Evolutionary conservation across 306 rosid genomes (phyloP).

Genomic region (Gynostemma pentaphyllum): DNA sequence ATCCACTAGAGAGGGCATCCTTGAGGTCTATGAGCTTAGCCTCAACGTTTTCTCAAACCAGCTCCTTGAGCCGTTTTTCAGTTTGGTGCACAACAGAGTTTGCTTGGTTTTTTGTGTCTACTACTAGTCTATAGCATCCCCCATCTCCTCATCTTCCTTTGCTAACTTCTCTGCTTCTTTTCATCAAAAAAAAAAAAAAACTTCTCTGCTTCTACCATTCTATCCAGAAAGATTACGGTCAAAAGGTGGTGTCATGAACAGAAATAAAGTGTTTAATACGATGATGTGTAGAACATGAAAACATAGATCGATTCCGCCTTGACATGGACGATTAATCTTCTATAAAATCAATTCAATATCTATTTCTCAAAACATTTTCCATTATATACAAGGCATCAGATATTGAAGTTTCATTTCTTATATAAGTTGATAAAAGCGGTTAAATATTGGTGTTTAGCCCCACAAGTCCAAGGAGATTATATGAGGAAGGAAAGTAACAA

Average conservation of each 20-base stretch:
- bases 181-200: too few species aligned
- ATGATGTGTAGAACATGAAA: neutral
- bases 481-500: too few species aligned
- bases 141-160: constrained; percentile 74
- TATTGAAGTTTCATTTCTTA: too few species aligned
- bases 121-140: constrained; percentile 68
- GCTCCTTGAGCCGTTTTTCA: constrained; percentile 65
- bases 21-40: constrained; percentile 58
- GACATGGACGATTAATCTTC: neutral
- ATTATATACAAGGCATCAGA: too few species aligned
- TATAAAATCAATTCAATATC: too few species aligned
- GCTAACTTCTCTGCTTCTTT: constrained; percentile 65
- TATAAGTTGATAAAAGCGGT: too few species aligned
- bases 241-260: neutral
- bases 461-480: too few species aligned
- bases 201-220: too few species aligned
- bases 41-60: constrained; percentile 61
- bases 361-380: too few species aligned
- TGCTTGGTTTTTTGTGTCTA: constrained; percentile 75
- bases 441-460: too few species aligned
- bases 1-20: constrained; percentile 50
- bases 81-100: constrained; percentile 73
- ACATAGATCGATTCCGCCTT: constrained; percentile 20
- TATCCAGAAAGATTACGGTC: constrained; percentile 28
- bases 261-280: neutral